Evolutionary conservation across 2,329 filamentous ascomycete genomes (phyloP).

Genomic region (Thielaviopsis musarum): DNA sequence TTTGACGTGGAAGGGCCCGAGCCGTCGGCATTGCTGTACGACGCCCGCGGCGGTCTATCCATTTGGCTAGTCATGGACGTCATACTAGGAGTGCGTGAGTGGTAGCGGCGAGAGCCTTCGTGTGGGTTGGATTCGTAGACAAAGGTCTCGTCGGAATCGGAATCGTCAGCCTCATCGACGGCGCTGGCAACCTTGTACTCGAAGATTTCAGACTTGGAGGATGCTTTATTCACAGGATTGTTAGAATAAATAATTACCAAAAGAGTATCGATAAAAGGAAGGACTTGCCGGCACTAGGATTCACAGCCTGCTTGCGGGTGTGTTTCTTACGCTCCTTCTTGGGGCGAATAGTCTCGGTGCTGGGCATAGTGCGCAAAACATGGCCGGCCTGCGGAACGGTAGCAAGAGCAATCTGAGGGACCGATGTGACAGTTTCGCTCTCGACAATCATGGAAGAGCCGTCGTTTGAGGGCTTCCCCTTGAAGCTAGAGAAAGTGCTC

Average conservation of each 20-base stretch:
- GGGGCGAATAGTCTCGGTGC: conserved; percentile 88
- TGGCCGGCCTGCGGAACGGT: conserved; percentile 35
- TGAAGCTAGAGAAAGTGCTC: conserved; percentile 45
- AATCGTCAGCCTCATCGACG: conserved; percentile 89
- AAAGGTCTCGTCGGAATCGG: conserved; percentile 95
- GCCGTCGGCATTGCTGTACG: conserved; percentile 53
- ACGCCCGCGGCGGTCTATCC: conserved; percentile 41
- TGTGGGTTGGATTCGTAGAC: conserved; percentile 97
- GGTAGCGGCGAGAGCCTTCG: conserved; percentile 55
- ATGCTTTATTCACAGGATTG: conserved; percentile 35
- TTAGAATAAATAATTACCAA: not conserved
- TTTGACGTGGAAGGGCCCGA: conserved; percentile 32
- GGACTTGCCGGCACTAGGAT: conserved; percentile 55
- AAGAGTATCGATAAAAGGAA: not conserved
- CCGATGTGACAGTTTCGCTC: conserved; percentile 84
- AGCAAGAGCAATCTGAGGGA: conserved; percentile 66
- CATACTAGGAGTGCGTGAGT: conserved; percentile 86
- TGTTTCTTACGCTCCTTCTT: conserved; percentile 82
- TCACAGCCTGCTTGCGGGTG: conserved; percentile 58
- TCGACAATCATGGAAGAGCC: conserved; percentile 91
- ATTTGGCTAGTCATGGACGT: conserved; percentile 65
- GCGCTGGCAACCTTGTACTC: conserved; percentile 93
- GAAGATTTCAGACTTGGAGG: conserved; percentile 94
- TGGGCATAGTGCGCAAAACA: conserved; percentile 71
- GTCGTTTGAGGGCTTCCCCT: conserved; percentile 56